Base-by-base conservation (phyloP, 2,329 filamentous ascomycete species). In the Ophiocordyceps australis region DNA sequence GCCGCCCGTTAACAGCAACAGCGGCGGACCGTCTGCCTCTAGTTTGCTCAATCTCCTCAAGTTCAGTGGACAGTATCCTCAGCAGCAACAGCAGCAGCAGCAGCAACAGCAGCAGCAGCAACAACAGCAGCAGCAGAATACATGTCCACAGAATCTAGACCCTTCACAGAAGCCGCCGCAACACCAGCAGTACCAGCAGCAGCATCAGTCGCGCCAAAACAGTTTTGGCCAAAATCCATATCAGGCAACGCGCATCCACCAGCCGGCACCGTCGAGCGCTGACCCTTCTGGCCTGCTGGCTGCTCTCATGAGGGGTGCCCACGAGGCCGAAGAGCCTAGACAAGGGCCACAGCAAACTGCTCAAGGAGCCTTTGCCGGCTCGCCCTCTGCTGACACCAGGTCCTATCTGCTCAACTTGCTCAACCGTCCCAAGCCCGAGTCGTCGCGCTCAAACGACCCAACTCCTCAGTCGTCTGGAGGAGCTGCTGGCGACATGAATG, bases 351-450 rank as follows among this genome's bases (percentile, higher is more conserved):
- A 37, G 24, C 31, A 34, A 17, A 33, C 39, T 13, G 28, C 37
- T n/a, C 46, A 40, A 28, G 38, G 51, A 20, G 65, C 62, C 51
- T 56, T 50, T 34, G 49, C 56, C 15, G 55, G 55, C 18, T 56
- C 65, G 22, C 65, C 69, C 27, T 53, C 65, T 14, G 62, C 70
- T 24, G 75, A 82, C 46, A 80, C 83, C 5, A 79, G 91, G 49
- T 74, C 86, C 35, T 79, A 89, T 43, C 61, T 98, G 24, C 69
- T 95, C 33, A 77, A 81, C 39, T 61, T 95, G 30, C 65, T 98
- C 35, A 89, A 83, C 42, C 74, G 77, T 25, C 73, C 78, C 27
- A 83, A 75, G 52, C 69, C 70, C 9, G 59, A 63, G 32, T 40
- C 50, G 9, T 46, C 54, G 14, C 54, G 57, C 28, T 50, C 55